Base-by-base conservation (phyloP, 1,139 yeast genomes). In the Candida buenavistaensis region DNA sequence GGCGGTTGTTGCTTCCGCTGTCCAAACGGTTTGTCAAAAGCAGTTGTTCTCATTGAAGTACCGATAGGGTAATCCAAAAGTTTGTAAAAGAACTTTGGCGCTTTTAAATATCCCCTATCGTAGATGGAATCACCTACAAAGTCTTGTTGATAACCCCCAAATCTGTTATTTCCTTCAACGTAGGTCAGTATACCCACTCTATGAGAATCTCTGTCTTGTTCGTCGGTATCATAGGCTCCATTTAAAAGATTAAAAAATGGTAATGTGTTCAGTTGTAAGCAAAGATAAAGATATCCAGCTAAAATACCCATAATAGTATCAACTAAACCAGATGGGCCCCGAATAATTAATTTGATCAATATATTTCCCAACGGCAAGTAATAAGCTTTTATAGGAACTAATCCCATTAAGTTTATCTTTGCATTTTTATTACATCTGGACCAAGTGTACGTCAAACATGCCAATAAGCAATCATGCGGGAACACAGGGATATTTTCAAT, bases 371-470 rank as follows among this genome's bases (percentile, higher is more conserved):
- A 59, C 3, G 86, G 86, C 37, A 79, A 57, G 41, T 78, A 67
- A 36, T 77, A 75, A 0, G 82, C 83, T 46, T 75, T 75, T 28
- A 79, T 69, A 3, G 81, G 79, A 38, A 80, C 55, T 37, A 80
- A 55, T 1, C 75, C 74, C 48, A 77, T 57, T 43, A 78, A 73
- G 43, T 68, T 72, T 31, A 78, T 76, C 21, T 61, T 61, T 26
- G 75, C 64, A 47, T 71, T 66, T 51, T 77, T 75, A 52, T 65
- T 70, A 2, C 68, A 58, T 27, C 83, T 57, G 13, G 82, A 74
- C 84, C 84, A 79, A 23, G 79, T 68, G 49, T 70, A 79, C 2
- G 81, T 73, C 35, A 79, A 64, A 26, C 82, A 76, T 5, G 78
- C 68, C 22, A 75, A 54, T 56, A 77, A 61, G 59, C 62, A 57